Conservation (phyloP, 371 early-diverging fungal genomes). For the Mucor plumbeus region DNA sequence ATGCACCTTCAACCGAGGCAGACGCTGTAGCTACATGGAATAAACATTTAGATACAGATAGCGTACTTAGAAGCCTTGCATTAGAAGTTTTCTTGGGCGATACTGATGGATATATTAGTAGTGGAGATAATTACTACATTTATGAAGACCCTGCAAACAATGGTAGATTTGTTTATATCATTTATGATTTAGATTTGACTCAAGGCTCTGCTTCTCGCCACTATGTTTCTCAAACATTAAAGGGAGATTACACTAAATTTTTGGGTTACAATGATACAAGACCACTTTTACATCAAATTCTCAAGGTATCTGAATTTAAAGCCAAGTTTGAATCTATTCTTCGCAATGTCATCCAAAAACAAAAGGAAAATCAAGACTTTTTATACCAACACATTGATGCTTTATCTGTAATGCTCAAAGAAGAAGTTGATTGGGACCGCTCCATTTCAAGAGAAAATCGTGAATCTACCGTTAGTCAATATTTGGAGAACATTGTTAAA, state of each 20-base stretch:
- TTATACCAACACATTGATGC: constrained; percentile 23
- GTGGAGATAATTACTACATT: constrained; percentile 36
- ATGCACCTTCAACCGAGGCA: constrained; percentile 17
- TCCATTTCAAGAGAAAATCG: background rate
- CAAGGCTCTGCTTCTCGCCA: constrained; percentile 24
- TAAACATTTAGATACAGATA: constrained; percentile 15
- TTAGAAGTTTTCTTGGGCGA: constrained; percentile 38
- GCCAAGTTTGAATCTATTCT: constrained; percentile 13
- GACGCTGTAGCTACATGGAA: constrained; percentile 35
- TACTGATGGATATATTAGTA: constrained; percentile 37
- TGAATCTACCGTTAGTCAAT: constrained; percentile 2
- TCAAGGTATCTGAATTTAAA: constrained; percentile 19
- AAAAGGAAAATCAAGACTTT: constrained; percentile 5
- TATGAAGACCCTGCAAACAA: constrained; percentile 23
- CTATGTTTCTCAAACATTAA: background rate
- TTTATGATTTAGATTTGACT: constrained; percentile 36
- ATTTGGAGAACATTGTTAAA: background rate
- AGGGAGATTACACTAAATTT: background rate
- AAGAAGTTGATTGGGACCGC: constrained; percentile 33
- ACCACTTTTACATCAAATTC: constrained; percentile 18
- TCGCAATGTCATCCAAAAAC: constrained; percentile 16
- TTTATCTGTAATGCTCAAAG: constrained; percentile 22
- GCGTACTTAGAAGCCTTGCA: constrained; percentile 26
- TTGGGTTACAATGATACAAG: background rate
- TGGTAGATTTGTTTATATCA: constrained; percentile 13